Evolutionary conservation across 805 yeast genomes (phyloP).

Genomic region (Candida easanensis): DNA sequence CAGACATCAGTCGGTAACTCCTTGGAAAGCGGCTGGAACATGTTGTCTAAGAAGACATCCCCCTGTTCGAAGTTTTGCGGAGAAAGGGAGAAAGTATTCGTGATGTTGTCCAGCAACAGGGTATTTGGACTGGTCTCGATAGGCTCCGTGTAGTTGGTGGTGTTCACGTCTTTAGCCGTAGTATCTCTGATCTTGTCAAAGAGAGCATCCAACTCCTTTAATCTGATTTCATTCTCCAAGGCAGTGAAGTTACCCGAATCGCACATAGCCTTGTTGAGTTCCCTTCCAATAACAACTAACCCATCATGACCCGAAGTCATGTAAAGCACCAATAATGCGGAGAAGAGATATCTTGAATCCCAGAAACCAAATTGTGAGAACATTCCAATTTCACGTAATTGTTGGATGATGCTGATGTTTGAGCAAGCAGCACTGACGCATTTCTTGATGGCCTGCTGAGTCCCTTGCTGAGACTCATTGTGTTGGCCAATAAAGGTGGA

Average conservation of each 20-base stretch:
- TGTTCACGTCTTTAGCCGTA: not conserved
- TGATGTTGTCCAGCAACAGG: conserved; percentile 19
- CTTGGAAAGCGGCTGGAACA: conserved; percentile 20
- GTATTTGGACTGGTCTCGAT: conserved; percentile 20
- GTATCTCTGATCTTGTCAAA: conserved; percentile 18
- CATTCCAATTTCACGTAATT: conserved; percentile 28
- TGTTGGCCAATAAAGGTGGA: conserved; percentile 33
- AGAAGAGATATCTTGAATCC: conserved; percentile 38
- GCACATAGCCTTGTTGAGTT: conserved; percentile 27
- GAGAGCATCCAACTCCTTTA: conserved; percentile 26
- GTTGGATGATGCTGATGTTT: conserved; percentile 29
- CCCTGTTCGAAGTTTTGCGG: conserved; percentile 4
- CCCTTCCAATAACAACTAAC: conserved; percentile 23
- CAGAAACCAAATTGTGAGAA: conserved; percentile 38
- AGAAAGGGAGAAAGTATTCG: conserved; percentile 19
- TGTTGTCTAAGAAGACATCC: conserved; percentile 8
- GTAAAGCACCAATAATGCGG: conserved; percentile 32
- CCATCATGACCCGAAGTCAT: conserved; percentile 26
- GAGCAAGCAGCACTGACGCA: conserved; percentile 33
- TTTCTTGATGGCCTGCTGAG: conserved; percentile 28
- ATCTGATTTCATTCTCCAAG: conserved; percentile 28
- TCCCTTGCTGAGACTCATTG: conserved; percentile 17
- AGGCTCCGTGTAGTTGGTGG: not conserved
- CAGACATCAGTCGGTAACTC: conserved; percentile 22
- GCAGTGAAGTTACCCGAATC: conserved; percentile 32